Percentiles rank a stretch among this genome's conserved stretches.
phyloP scores from a whole-genome alignment of 73 alveolate species.

The Paramecium sexaurelia region DNA sequence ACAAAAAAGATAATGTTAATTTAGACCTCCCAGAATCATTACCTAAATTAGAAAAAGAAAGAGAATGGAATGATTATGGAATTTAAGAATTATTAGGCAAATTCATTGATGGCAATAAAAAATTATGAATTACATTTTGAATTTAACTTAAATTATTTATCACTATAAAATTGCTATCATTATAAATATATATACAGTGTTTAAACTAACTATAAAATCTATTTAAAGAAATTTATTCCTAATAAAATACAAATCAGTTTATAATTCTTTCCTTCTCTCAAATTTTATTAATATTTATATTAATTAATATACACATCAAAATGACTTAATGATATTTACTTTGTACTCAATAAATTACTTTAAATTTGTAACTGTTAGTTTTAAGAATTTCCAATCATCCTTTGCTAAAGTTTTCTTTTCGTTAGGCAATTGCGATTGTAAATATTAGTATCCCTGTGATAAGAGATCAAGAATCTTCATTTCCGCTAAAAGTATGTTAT shows the following conservation, averaged over 20 bases:
- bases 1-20: constrained; percentile 33
- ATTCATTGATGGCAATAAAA: background rate
- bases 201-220: too few species aligned
- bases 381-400: constrained; percentile 17
- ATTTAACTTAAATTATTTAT: background rate
- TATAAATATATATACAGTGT: too few species aligned
- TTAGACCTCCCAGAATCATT: constrained; percentile 42
- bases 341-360: constrained; percentile 12
- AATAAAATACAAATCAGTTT: too few species aligned
- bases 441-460: background rate
- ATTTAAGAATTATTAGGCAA: constrained; percentile 27
- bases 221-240: too few species aligned
- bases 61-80: constrained; percentile 52
- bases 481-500: background rate
- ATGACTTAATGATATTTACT: background rate
- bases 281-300: background rate
- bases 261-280: too few species aligned
- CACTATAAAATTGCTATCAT: too few species aligned
- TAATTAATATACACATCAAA: background rate
- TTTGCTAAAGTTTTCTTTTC: constrained; percentile 1
- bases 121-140: background rate
- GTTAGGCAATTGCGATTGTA: background rate
- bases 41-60: constrained; percentile 41
- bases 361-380: background rate
- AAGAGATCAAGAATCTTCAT: background rate